Percentiles rank a stretch among this genome's conserved stretches.
phyloP scores from a whole-genome alignment of 2,329 filamentous ascomycete species.

The Juglanconis sp. region DNA sequence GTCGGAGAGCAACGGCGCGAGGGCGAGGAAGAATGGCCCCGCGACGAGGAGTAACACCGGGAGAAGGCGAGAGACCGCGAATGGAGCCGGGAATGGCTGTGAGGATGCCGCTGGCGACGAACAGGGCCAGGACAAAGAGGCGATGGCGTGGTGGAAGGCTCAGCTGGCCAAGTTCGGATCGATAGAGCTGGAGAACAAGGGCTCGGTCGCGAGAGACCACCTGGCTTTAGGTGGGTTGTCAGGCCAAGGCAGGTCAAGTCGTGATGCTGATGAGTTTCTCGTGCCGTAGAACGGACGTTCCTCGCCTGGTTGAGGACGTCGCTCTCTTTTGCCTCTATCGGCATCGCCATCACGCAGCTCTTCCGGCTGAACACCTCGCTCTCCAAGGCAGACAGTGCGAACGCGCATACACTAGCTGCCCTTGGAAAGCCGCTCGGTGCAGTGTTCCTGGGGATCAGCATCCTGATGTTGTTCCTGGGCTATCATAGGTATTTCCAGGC shows the following conservation, averaged over 20 bases:
- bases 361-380: slow-evolving; percentile 76
- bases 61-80: neutral
- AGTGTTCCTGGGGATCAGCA: slow-evolving; percentile 72
- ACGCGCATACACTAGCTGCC: slow-evolving; percentile 49
- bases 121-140: slow-evolving; percentile 20
- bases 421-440: slow-evolving; percentile 73
- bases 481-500: slow-evolving; percentile 76
- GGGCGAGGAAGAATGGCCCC: neutral
- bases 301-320: slow-evolving; percentile 82
- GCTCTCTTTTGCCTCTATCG: slow-evolving; percentile 76
- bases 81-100: neutral
- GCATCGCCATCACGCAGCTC: slow-evolving; percentile 79
- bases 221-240: slow-evolving; percentile 64
- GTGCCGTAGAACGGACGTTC: slow-evolving; percentile 69
- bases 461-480: slow-evolving; percentile 71
- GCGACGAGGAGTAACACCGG: neutral
- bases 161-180: slow-evolving; percentile 49
- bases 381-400: slow-evolving; percentile 29
- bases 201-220: slow-evolving; percentile 79
- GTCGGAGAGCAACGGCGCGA: slow-evolving; percentile 1
- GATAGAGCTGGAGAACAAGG: slow-evolving; percentile 81
- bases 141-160: slow-evolving; percentile 49
- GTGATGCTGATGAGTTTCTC: slow-evolving; percentile 1
- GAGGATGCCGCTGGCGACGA: slow-evolving; percentile 10
- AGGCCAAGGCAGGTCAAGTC: neutral